Percentiles rank a stretch among this genome's conserved stretches.
phyloP scores from a whole-genome alignment of 2,329 filamentous ascomycete genomes.

The Epichloe sylvatica region DNA sequence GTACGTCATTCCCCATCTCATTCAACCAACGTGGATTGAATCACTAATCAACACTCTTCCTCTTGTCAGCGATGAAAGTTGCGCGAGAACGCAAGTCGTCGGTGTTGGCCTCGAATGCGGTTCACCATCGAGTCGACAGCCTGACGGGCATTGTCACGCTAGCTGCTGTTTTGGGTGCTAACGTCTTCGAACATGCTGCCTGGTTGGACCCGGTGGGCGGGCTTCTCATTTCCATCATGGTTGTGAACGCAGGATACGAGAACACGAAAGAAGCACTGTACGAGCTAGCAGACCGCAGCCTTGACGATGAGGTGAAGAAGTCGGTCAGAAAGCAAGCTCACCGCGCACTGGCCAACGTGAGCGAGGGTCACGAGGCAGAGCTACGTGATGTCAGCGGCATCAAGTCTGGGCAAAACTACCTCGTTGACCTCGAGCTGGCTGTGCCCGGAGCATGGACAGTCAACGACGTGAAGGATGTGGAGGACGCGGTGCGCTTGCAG shows the following conservation, averaged over 20 bases:
- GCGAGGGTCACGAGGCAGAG: constrained; percentile 45
- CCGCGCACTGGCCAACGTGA: constrained; percentile 42
- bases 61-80: constrained; percentile 69
- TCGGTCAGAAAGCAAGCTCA: constrained; percentile 54
- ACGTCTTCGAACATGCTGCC: constrained; percentile 68
- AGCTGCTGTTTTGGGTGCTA: constrained; percentile 76
- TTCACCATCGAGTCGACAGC: constrained; percentile 93
- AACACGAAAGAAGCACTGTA: constrained; percentile 73
- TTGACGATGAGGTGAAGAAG: constrained; percentile 70
- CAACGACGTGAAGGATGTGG: constrained; percentile 52
- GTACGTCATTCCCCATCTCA: constrained; percentile 42
- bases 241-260: constrained; percentile 74
- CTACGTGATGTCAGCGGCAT: constrained; percentile 72
- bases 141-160: constrained; percentile 89
- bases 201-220: constrained; percentile 95
- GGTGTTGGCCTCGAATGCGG: constrained; percentile 86
- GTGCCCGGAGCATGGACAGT: constrained; percentile 68
- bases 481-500: constrained; percentile 56
- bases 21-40: not conserved
- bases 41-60: not conserved
- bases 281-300: constrained; percentile 80
- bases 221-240: constrained; percentile 81
- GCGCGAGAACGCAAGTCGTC: constrained; percentile 89
- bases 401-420: constrained; percentile 93
- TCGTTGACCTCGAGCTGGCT: constrained; percentile 77